Evolutionary conservation across 1,284 basidiomycete species (phyloP).

Genomic region (Apiotrichum brassicae): DNA sequence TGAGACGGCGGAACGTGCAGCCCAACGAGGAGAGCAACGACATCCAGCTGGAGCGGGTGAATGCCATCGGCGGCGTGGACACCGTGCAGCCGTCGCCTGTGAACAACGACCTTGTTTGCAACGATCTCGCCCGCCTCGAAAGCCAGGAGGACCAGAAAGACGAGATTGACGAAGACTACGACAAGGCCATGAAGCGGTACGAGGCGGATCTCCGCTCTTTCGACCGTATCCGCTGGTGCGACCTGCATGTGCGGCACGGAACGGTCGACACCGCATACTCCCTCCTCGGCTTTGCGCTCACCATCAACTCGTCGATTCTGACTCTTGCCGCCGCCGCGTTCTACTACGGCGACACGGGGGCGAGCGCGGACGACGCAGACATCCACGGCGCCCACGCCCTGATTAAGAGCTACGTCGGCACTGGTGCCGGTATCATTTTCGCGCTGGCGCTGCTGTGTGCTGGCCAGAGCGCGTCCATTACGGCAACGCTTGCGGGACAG

Average conservation of each 20-base stretch:
- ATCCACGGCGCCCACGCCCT: constrained; percentile 75
- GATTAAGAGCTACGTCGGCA: constrained; percentile 61
- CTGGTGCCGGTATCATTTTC: constrained; percentile 71
- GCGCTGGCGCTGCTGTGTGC: constrained; percentile 75
- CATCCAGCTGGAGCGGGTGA: background rate
- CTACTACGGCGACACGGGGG: constrained; percentile 53
- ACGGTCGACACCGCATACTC: constrained; percentile 50
- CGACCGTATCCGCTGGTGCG: constrained; percentile 62
- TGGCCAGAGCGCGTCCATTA: constrained; percentile 87
- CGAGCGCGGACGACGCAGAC: constrained; percentile 55
- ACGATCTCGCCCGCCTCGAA: background rate
- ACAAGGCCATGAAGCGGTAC: constrained; percentile 44
- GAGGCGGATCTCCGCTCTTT: constrained; percentile 55
- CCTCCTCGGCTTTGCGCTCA: constrained; percentile 72
- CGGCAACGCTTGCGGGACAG: constrained; percentile 86
- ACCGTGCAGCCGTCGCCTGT: too few species aligned
- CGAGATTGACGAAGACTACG: constrained; percentile 24
- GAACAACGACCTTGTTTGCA: too few species aligned
- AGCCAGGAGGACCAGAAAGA: constrained; percentile 15
- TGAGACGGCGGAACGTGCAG: background rate
- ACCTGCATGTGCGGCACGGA: constrained; percentile 69
- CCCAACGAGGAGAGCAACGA: background rate
- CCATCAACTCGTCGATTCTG: constrained; percentile 72
- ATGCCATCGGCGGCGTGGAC: too few species aligned
- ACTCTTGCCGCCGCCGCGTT: constrained; percentile 61